Base-by-base conservation (phyloP, 768 basidiomycete species). In the Naganishia randhawae region DNA sequence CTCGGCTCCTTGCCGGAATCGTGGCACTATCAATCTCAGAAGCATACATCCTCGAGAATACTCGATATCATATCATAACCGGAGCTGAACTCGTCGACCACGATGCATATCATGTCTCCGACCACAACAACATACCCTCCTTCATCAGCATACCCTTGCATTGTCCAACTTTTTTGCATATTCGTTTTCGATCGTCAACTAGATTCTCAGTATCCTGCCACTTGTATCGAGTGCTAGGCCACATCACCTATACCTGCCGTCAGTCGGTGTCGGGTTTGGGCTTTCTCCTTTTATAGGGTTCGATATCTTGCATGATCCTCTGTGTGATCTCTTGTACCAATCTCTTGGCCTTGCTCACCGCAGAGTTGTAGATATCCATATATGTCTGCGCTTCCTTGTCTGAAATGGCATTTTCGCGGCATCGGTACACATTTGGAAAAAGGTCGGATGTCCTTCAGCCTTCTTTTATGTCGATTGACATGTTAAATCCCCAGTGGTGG, bases 161-260 rank as follows among this genome's bases (percentile, higher is more conserved):
- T 33, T 19, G 22, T 13, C 22, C 57, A 11, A 39, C 27, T 25
- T n/a, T 19, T 19, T 35, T 14, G 39, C 35, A 61, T 25, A 61
- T 61, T 61, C 57, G 37, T 41, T 41, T 61, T 61, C 57, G 57
- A 61, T 61, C n/a, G 25, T 39, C 7, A 25, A 5, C 54, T n/a
- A 2, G 31, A 31, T 55, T 35, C 37, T 33, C 16, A 13, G 54
- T 33, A 37, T 22, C 7, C 14, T 35, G 13, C 17, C 54, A 13
- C 10, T 22, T n/a, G n/a, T 35, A n/a, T n/a, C 45, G 45, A 48
- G 45, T 48, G 45, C 45, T 7, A 48, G 7, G 45, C 45, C 19
- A 3, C 25, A n/a, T 4, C n/a, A 48, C 45, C 19, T 48, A 48
- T 22, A 4, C 11, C 19, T 6, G n/a, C n/a, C n/a, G n/a, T n/a